Base-by-base conservation (phyloP, 352 stramenopile species). In the Halophytophthora batemanensis region DNA sequence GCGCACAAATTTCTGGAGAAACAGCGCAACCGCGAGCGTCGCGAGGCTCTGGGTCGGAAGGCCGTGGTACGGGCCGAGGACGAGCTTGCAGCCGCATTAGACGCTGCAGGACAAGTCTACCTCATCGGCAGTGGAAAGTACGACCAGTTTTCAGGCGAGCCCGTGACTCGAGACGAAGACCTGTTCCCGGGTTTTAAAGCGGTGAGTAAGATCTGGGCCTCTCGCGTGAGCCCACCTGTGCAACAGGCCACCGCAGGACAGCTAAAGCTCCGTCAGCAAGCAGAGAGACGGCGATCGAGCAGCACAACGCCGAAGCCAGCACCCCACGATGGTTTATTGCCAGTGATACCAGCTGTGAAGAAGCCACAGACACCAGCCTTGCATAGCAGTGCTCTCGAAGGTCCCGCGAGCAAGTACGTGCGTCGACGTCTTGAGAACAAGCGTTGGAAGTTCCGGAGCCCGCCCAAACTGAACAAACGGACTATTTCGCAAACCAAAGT, bases 51-150 rank as follows among this genome's bases (percentile, higher is more conserved):
- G n/a, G 70, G 63, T 2, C 41, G 48, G 15, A 74, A 76, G 28
- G 89, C 87, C 3, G 51, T 80, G 12, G 50, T 92, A 22, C 73
- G 90, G 2, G 80, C 81, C 10, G 72, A 95, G 42, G 72, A 92
- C 29, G 89, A 97, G 22, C 70, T 98, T 4, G 74, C 72, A 0
- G 77, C 73, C 4, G 90, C 90, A 10, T 61, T 98, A 15, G 93
- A 98, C 53, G 82, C 87, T 7, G 92, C 89, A 1, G 93, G 94
- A 0, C 88, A 97, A 58, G 88, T 98, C 12, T 98, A 98, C 54
- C 69, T 98, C 12, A 87, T 98, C 40, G 93, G 93, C 0, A 74
- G 69, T 2, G 92, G 92, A 11, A 82, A 78, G 48, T 81, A 85
- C 42, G 39, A 77, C 8, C 87, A 98, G 60, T 98, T 98, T 69